Evolutionary conservation across 257 asterid genomes (phyloP).

Genomic region (Oldenlandia corymbosa): DNA sequence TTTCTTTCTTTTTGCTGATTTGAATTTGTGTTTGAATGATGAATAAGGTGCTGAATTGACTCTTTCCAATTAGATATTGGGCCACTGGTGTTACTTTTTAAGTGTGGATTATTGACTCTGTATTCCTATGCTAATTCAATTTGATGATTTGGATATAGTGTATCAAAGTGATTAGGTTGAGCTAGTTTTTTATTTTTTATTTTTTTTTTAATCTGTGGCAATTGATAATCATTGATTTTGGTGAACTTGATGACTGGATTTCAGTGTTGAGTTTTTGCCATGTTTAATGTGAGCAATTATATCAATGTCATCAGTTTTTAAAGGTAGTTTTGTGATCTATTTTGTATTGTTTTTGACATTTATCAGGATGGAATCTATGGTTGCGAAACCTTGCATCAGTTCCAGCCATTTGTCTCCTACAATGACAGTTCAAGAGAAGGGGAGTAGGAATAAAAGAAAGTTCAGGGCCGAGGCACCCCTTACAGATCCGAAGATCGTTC

Average conservation of each 20-base stretch:
- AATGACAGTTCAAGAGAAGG: conserved; percentile 62
- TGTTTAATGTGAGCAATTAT: not conserved
- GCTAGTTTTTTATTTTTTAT: conserved; percentile 29
- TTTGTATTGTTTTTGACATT: conserved; percentile 38
- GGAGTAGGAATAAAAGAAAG: conserved; percentile 88
- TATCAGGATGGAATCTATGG: conserved; percentile 70
- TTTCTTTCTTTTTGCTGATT: conserved; percentile 16
- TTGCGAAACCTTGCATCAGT: conserved; percentile 59
- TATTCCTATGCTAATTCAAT: no score
- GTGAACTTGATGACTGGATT: conserved; percentile 11
- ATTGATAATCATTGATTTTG: conserved; percentile 14
- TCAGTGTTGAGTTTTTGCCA: not conserved
- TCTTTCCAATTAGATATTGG: conserved; percentile 16
- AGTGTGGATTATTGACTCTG: not conserved
- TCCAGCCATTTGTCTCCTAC: conserved; percentile 58
- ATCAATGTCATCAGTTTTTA: conserved; percentile 21
- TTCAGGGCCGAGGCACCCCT: conserved; percentile 85
- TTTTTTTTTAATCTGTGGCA: no score
- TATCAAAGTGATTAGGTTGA: conserved; percentile 27
- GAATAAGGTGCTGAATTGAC: conserved; percentile 18
- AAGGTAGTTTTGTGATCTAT: conserved; percentile 22
- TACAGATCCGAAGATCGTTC: conserved; percentile 49
- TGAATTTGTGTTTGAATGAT: conserved; percentile 20
- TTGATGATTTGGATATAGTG: conserved; percentile 26
- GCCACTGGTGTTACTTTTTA: conserved; percentile 15